These are phyloP conservation scores for Globisporangium cederbergense DNA, from an alignment of 352 stramenopile genomes.

Conservation along the genomic window DNA sequence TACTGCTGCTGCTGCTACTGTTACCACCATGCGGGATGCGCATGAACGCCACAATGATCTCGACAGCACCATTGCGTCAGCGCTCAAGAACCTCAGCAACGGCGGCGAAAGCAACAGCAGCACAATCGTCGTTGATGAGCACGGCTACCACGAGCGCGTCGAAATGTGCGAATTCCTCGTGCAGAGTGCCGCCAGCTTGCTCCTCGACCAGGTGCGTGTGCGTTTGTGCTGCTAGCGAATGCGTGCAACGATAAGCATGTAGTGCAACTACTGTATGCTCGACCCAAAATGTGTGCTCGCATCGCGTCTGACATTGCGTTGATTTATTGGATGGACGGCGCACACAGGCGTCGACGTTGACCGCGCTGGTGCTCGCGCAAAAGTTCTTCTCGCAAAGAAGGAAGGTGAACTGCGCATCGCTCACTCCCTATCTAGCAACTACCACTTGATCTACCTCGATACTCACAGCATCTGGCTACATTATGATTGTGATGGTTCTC, in stretches of 20 bases:
- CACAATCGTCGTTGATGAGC: background rate
- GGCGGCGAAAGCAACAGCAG: background rate
- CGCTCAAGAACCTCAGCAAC: background rate
- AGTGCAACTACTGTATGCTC: background rate
- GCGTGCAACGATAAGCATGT: background rate
- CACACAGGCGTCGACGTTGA: slow-evolving; percentile 16
- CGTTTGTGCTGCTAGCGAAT: background rate
- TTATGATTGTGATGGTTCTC: background rate
- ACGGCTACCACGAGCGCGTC: slow-evolving; percentile 5
- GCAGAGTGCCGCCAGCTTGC: slow-evolving; percentile 12
- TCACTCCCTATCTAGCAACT: background rate
- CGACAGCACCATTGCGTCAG: background rate
- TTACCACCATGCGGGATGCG: background rate
- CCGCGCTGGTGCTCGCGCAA: slow-evolving; percentile 19
- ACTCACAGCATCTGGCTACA: background rate
- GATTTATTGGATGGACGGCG: background rate
- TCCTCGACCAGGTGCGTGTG: slow-evolving; percentile 16
- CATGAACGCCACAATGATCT: background rate
- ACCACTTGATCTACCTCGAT: background rate
- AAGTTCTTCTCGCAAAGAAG: slow-evolving; percentile 19
- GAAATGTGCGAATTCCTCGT: slow-evolving; percentile 12
- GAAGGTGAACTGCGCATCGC: slow-evolving; percentile 15
- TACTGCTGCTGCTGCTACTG: background rate
- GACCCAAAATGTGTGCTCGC: background rate
- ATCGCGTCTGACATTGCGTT: background rate